Evolutionary conservation across 495 filamentous ascomycete genomes (phyloP), one percentile per base, ranked within the genome.

Genomic region (Pseudomonodictys pantanalensis): DNA sequence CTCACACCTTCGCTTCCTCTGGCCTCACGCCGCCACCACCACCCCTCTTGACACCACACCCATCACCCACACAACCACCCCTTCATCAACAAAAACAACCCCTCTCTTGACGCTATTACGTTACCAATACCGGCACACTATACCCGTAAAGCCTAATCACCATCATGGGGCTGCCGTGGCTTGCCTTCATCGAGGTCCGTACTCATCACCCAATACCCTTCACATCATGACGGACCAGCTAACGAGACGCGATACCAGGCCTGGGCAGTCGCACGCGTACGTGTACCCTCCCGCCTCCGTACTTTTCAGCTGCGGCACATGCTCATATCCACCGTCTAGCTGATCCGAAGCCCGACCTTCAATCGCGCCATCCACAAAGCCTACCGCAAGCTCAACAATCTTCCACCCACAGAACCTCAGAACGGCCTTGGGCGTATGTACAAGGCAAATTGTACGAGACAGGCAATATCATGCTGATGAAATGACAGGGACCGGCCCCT

Each of bases 341-440:
- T 64, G 23, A 45, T 59, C 29, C 54, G 61, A 22, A 64, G 61
- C 26, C 61, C 61, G 8, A 9, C 29, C 3, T 64, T 64, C 55
- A 64, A 64, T 24, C 61, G 55, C 48, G 50, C 55, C 32, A 38
- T 64, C 24, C 61, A 64, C 47, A 64, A 59, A 30, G 43, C 30
- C 28, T 59, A 64, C 52, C 61, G 61, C 41, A 53, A 55, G 41
- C 39, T 64, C 42, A 64, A 64, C 49, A 24, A 42, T 1, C 49
- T 64, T 2, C 44, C 41, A 15, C 55, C 61, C 2, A 41, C 50
- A 10, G 61, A 64, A 23, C 28, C 47, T 3, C 44, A 54, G 22
- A 64, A 64, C 25, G 61, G 61, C 28, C 2, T 20, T 9, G 41
- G 49, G 12, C 20, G 61, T 58, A 59, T 17, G 55, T 57, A 12